Percentiles rank a stretch among this genome's conserved stretches.
Evolutionary conservation across 495 filamentous ascomycete species (phyloP).

Genomic region (Penicillium egyptiacum): DNA sequence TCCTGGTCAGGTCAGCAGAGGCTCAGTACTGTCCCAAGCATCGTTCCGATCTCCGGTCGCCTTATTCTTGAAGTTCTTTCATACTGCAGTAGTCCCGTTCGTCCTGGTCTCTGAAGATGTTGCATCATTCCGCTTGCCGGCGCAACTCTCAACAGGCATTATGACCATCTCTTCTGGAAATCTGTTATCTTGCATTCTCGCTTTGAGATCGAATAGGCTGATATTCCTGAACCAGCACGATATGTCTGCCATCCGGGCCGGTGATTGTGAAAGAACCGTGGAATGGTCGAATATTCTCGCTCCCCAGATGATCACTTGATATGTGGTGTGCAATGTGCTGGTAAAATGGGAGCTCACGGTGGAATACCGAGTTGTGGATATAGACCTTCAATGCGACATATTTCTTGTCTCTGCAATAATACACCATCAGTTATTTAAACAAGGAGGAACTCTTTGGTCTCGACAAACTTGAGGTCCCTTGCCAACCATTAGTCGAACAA

Average conservation of each 20-base stretch:
- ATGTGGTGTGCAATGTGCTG: slow-evolving; percentile 27
- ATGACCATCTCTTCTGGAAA: slow-evolving; percentile 21
- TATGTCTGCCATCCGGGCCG: slow-evolving; percentile 44
- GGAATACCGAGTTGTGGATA: slow-evolving; percentile 26
- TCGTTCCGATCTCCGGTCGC: too few relatives aligned
- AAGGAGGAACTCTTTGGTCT: neutral
- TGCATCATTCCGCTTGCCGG: too few relatives aligned
- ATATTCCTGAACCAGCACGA: slow-evolving; percentile 44
- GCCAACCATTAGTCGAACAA: slow-evolving; percentile 53
- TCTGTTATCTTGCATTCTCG: slow-evolving; percentile 19
- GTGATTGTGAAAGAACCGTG: slow-evolving; percentile 40
- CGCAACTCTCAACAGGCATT: too few relatives aligned
- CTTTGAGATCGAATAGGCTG: slow-evolving; percentile 29
- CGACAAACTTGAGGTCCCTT: slow-evolving; percentile 42
- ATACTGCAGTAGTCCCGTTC: too few relatives aligned
- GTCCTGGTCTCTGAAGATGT: too few relatives aligned
- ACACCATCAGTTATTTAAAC: slow-evolving; percentile 4
- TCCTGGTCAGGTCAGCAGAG: too few relatives aligned
- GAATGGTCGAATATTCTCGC: slow-evolving; percentile 25
- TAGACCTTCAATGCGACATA: slow-evolving; percentile 45
- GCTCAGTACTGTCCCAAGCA: too few relatives aligned
- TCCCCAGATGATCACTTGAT: slow-evolving; percentile 31
- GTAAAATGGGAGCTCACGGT: slow-evolving; percentile 41
- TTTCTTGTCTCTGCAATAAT: slow-evolving; percentile 24
- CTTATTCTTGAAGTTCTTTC: too few relatives aligned